These are phyloP conservation scores for Ruellia speciosa DNA, from an alignment of 305 asterid genomes.

Conservation along the genomic window DNA sequence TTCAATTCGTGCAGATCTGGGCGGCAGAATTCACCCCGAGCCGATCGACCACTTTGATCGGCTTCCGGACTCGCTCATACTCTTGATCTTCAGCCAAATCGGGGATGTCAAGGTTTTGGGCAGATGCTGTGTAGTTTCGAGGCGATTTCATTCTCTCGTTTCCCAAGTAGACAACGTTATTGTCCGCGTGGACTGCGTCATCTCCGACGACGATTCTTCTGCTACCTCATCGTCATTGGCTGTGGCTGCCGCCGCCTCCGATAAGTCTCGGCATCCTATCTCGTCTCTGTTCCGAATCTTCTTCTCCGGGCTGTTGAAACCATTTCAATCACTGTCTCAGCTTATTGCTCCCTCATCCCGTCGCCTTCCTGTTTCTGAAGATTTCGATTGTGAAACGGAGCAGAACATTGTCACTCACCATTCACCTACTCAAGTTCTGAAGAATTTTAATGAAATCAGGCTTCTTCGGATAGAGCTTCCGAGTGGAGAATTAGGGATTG, in stretches of 20 bases:
- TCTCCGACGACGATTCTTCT: slow-evolving; percentile 65
- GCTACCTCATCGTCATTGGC: slow-evolving; percentile 28
- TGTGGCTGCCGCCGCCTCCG: slow-evolving; percentile 29
- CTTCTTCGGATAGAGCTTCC: slow-evolving; percentile 74
- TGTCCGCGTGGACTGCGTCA: slow-evolving; percentile 88
- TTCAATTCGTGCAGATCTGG: slow-evolving; percentile 49
- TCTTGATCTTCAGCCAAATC: slow-evolving; percentile 67
- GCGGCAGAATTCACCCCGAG: slow-evolving; percentile 41
- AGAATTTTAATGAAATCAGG: slow-evolving; percentile 72
- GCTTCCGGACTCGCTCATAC: slow-evolving; percentile 63
- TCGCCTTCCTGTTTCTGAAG: slow-evolving; percentile 31
- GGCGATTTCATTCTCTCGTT: slow-evolving; percentile 60
- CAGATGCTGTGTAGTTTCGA: slow-evolving; percentile 75
- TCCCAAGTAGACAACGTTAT: slow-evolving; percentile 76
- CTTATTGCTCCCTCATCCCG: slow-evolving; percentile 41
- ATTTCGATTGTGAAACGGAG: slow-evolving; percentile 40
- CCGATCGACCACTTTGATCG: slow-evolving; percentile 70
- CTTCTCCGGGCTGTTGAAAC: slow-evolving; percentile 50
- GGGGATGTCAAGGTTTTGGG: slow-evolving; percentile 85
- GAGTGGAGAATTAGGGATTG: slow-evolving; percentile 82
- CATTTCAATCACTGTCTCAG: slow-evolving; percentile 59
- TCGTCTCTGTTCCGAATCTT: slow-evolving; percentile 54
- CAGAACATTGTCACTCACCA: slow-evolving; percentile 74
- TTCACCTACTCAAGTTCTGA: slow-evolving; percentile 79
- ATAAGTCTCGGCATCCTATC: slow-evolving; percentile 50